Conservation (phyloP, 305 asterid genomes). For the Fraxinus floribunda region DNA sequence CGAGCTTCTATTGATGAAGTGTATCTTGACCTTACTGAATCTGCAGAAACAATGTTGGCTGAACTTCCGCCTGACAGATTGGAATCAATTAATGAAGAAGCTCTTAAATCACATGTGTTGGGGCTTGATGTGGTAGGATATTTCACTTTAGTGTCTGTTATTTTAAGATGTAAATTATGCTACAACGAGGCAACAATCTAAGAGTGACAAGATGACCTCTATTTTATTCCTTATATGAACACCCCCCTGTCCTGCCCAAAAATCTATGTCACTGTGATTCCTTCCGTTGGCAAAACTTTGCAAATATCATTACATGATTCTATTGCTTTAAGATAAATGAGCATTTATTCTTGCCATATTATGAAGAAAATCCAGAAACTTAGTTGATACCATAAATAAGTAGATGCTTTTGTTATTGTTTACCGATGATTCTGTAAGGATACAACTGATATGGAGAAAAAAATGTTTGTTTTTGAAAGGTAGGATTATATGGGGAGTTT, state of each 20-base stretch:
- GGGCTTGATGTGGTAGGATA: constrained; percentile 66
- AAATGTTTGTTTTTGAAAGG: constrained; percentile 2
- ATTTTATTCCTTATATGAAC: neutral
- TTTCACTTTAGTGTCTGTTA: constrained; percentile 1
- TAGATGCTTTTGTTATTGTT: neutral
- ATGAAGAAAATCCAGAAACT: neutral
- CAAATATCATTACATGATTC: neutral
- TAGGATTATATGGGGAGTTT: neutral
- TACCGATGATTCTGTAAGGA: neutral
- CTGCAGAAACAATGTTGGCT: constrained; percentile 74
- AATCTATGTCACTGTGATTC: neutral
- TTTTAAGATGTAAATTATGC: constrained; percentile 8
- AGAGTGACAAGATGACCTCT: neutral
- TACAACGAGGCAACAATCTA: constrained; percentile 7
- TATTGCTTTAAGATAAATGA: neutral
- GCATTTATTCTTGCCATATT: neutral
- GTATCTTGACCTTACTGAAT: constrained; percentile 90
- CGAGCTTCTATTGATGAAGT: constrained; percentile 99
- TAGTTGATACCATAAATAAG: neutral
- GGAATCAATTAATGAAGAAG: constrained; percentile 67
- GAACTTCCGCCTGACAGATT: constrained; percentile 51
- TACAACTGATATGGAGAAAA: neutral
- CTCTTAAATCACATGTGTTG: constrained; percentile 68
- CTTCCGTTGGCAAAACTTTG: neutral
- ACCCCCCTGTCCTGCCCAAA: neutral